Evolutionary conservation across 176 grass and related monocot species (phyloP).

Genomic region (Urochloa ruziziensis): DNA sequence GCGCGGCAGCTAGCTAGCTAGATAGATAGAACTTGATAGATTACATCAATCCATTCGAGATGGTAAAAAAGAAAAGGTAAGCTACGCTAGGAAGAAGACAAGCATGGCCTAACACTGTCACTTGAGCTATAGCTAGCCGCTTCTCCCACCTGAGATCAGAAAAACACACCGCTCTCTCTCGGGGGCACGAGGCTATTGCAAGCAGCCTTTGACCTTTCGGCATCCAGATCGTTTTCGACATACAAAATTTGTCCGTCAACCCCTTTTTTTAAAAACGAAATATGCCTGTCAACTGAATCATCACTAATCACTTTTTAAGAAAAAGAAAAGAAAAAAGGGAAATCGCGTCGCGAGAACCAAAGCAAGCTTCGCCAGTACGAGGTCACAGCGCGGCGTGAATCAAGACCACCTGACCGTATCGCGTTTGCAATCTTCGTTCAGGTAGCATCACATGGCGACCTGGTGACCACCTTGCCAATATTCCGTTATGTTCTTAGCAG

Average conservation of each 20-base stretch:
- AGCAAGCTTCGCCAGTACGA: conserved; percentile 11
- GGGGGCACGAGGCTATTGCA: not conserved
- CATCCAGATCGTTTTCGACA: not conserved
- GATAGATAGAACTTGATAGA: conserved; percentile 1
- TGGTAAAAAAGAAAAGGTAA: not conserved
- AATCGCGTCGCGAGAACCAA: not conserved
- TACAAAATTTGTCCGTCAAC: not conserved
- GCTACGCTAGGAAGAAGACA: not conserved
- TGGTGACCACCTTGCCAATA: not conserved
- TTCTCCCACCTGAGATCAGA: not conserved
- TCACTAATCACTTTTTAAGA: not conserved
- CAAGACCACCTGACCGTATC: conserved; percentile 28
- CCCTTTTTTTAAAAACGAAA: not conserved
- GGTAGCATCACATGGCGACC: conserved; percentile 28
- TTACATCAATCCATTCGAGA: conserved; percentile 4
- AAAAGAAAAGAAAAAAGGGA: not conserved
- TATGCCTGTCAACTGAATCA: not conserved
- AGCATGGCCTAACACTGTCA: not conserved
- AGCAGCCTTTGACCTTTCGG: not conserved
- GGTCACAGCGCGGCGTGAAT: conserved; percentile 9
- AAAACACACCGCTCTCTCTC: not conserved
- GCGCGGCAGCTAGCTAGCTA: not conserved
- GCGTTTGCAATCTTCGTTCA: conserved; percentile 31
- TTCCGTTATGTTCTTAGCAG: not conserved
- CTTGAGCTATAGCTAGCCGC: not conserved